phyloP scores from a whole-genome alignment of 23 red algal species.

The Gracilaria caudata region DNA sequence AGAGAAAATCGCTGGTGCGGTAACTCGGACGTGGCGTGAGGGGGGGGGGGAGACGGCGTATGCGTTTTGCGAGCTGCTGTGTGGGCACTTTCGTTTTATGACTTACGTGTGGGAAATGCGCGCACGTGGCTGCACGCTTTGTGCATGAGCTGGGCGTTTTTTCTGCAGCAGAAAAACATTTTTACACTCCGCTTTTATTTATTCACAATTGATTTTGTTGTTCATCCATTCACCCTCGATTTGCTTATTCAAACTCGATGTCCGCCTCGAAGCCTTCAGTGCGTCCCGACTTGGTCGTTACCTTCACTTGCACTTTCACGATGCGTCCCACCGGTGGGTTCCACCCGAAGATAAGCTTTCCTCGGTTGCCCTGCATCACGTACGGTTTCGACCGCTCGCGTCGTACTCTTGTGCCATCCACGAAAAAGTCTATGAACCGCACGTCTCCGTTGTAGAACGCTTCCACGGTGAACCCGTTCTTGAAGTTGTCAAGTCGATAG shows the following conservation, averaged over 20 bases:
- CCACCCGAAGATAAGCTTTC: conserved; percentile 48
- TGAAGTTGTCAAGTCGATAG: conserved; percentile 37
- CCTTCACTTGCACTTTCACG: conserved; percentile 52
- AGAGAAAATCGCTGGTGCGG: too few species aligned
- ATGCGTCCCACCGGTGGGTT: conserved; percentile 3
- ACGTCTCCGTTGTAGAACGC: conserved; percentile 51
- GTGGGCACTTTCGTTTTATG: background rate
- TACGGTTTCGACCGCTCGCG: conserved; percentile 38
- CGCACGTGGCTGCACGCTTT: conserved; percentile 1
- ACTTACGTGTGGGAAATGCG: conserved; percentile 1
- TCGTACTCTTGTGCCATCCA: conserved; percentile 21
- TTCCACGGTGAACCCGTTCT: conserved; percentile 45
- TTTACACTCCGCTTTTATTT: background rate
- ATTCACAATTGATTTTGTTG: too few species aligned
- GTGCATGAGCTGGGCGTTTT: conserved; percentile 5
- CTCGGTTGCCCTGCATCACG: conserved; percentile 56
- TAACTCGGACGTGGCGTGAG: background rate
- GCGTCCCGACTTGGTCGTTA: conserved; percentile 8
- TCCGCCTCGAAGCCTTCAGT: conserved; percentile 32
- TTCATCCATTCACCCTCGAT: background rate
- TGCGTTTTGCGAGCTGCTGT: background rate
- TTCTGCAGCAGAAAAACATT: background rate
- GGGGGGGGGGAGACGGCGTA: background rate
- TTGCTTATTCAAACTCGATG: conserved; percentile 24
- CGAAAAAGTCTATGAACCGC: conserved; percentile 41